Percentiles rank a stretch among this genome's conserved stretches.
These are phyloP conservation scores for Funneliformis caledonium DNA, from an alignment of 371 early-diverging fungal genomes.

Conservation along the genomic window DNA sequence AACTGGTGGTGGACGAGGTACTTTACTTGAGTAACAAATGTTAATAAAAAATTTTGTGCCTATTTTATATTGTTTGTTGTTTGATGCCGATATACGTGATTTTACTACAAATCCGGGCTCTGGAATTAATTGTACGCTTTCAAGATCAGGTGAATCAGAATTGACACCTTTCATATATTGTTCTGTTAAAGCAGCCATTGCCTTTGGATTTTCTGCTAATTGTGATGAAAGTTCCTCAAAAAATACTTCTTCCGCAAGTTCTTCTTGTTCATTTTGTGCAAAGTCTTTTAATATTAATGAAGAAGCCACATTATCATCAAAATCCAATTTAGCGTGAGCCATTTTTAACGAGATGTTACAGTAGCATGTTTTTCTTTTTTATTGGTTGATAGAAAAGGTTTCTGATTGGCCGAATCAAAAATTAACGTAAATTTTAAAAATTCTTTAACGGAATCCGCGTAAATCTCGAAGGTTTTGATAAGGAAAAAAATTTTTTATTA, in stretches of 20 bases:
- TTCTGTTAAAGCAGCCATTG: slow-evolving; percentile 18
- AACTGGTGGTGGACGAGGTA: slow-evolving; percentile 64
- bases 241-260: slow-evolving; percentile 23
- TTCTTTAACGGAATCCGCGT: too few species aligned
- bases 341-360: background rate
- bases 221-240: slow-evolving; percentile 20
- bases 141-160: background rate
- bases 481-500: too few species aligned
- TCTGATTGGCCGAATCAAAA: too few species aligned
- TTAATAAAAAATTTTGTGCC: slow-evolving; percentile 71
- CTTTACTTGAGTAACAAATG: slow-evolving; percentile 62
- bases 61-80: slow-evolving; percentile 46
- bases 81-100: slow-evolving; percentile 34
- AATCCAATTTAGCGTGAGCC: background rate
- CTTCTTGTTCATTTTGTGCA: background rate
- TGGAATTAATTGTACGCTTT: background rate
- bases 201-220: slow-evolving; percentile 29
- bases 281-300: background rate
- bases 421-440: too few species aligned
- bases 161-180: background rate
- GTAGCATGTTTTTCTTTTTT: too few species aligned
- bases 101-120: slow-evolving; percentile 36
- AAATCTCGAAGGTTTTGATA: too few species aligned
- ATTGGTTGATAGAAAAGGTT: too few species aligned
- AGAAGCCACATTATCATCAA: background rate